Percentiles rank a stretch among this genome's conserved stretches.
Evolutionary conservation across 805 yeast species (phyloP).

Genomic region (Brettanomyces sp.): DNA sequence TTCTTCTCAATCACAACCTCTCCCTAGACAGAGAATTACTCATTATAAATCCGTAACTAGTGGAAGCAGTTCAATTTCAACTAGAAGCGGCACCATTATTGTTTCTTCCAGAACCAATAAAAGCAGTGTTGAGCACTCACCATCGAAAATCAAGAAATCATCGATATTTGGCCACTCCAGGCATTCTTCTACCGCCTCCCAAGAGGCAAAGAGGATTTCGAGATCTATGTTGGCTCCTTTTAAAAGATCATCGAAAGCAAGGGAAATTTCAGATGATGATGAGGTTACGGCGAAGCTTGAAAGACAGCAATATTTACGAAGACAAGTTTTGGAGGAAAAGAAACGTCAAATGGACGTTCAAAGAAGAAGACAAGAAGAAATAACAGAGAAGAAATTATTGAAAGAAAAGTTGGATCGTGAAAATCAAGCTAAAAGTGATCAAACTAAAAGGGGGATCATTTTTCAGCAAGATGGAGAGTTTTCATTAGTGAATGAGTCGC

Average conservation of each 20-base stretch:
- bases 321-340: constrained; percentile 1
- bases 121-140: too few species aligned
- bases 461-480: too few species aligned
- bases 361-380: neutral
- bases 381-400: neutral
- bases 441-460: too few species aligned
- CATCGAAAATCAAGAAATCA: neutral
- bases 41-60: too few species aligned
- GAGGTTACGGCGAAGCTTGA: neutral
- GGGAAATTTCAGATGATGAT: neutral
- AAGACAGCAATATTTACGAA: constrained; percentile 2
- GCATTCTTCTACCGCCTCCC: neutral
- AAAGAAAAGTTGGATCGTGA: too few species aligned
- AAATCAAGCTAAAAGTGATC: too few species aligned
- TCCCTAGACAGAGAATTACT: too few species aligned
- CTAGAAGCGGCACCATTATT: too few species aligned
- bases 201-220: neutral
- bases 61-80: too few species aligned
- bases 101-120: too few species aligned
- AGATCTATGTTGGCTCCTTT: neutral
- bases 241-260: neutral
- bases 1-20: too few species aligned
- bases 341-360: neutral
- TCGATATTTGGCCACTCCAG: constrained; percentile 1
- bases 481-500: too few species aligned